These are phyloP conservation scores for Polysphondylium violaceum DNA, from an alignment of 78 protist genomes.

Conservation along the genomic window DNA sequence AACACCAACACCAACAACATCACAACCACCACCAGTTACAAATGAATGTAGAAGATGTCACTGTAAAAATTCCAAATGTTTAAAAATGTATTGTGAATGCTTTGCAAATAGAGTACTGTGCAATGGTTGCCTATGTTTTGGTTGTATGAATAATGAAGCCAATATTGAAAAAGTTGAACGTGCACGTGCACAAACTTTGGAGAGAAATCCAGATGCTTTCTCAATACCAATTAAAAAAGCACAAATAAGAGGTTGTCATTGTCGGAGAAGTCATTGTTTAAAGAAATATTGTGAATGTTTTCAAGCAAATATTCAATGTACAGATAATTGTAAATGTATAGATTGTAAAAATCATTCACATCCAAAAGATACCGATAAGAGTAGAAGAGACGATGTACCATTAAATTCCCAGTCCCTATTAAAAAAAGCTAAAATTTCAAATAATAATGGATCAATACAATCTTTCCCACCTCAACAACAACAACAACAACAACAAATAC, in stretches of 20 bases:
- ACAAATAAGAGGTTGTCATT: slow-evolving; percentile 88
- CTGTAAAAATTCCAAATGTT: slow-evolving; percentile 90
- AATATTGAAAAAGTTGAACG: slow-evolving; percentile 57
- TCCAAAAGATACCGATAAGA: neutral
- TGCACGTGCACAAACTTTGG: slow-evolving; percentile 79
- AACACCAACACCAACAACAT: neutral
- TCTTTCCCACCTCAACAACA: neutral
- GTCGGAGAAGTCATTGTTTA: slow-evolving; percentile 87
- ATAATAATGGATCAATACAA: neutral
- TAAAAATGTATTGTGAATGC: slow-evolving; percentile 92
- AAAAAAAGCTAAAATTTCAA: neutral
- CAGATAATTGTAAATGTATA: slow-evolving; percentile 77
- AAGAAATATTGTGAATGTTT: slow-evolving; percentile 94
- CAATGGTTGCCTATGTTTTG: slow-evolving; percentile 77
- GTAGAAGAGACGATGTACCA: neutral
- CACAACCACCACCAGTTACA: neutral
- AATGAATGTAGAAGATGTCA: slow-evolving; percentile 82
- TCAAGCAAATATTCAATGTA: slow-evolving; percentile 87
- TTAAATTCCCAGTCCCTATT: neutral
- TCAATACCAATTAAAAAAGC: slow-evolving; percentile 78
- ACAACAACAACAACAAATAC: slow-evolving; percentile 7
- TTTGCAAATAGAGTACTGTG: slow-evolving; percentile 81
- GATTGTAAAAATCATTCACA: slow-evolving; percentile 65
- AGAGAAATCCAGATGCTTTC: slow-evolving; percentile 89
- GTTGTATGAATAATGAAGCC: slow-evolving; percentile 84